Base-by-base conservation (phyloP, 1,139 yeast species). In the Saccharomyces hybrid region DNA sequence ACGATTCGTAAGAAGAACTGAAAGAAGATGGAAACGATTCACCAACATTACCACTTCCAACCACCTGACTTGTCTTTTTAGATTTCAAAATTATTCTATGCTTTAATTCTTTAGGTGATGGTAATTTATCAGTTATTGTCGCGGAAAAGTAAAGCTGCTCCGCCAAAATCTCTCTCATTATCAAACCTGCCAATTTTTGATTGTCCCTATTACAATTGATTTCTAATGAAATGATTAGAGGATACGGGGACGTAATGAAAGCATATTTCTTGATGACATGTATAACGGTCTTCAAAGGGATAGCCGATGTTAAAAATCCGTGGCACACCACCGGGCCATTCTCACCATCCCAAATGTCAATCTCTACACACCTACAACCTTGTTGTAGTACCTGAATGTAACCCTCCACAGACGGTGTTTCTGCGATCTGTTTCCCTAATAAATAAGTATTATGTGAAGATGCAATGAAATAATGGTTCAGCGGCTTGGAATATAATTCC, bases 381-480 rank as follows among this genome's bases (percentile, higher is more conserved):
- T 90, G 80, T 64, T 90, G 97, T 51, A 95, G 73, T 0, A 89
- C 95, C 53, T 86, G 79, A n/a, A 89, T 84, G 62, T 93, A 95
- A 0, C 96, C 96, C 65, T 93, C 98, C 1, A 89, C 81, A 0
- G 96, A 87, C 0, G 97, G 88, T 14, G 80, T 83, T n/a, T 95
- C 97, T 1, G 84, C 96, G n/a, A 89, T 79, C 66, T 95, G 99
- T 38, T 95, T 78, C 0, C 98, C 99, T 27, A 83, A 72, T 9
- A 95, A 74, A 67, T 93, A 95, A 0, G 99, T 95, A 68, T 95
- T 95, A 69, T 95, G 99, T 0, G 98, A 90, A 0, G 97, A 88
- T 0, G 97, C 88, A 31, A 95, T 86, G 65, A 76, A 90, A 66
- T 95, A 95, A 60, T 90, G 93, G 63, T 83, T 88, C 47, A 95